Percentiles rank a stretch among this genome's conserved stretches.
These are phyloP conservation scores for Forsythia suspensa DNA, from an alignment of 257 asterid genomes.

Conservation along the genomic window DNA sequence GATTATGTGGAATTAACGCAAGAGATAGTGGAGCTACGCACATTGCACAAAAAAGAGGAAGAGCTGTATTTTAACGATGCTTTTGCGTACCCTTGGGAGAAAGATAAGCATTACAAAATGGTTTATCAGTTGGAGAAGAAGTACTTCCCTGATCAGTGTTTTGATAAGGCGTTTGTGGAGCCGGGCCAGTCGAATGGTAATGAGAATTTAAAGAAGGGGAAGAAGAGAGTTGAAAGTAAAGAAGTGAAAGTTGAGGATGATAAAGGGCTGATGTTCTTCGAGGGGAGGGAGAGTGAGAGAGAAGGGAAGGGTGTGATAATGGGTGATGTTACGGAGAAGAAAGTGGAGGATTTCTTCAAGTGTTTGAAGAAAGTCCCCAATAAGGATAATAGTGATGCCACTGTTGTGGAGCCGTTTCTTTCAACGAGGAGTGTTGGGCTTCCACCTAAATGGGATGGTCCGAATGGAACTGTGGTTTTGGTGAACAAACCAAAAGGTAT, in stretches of 20 bases:
- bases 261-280: slow-evolving; percentile 71
- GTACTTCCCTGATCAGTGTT: slow-evolving; percentile 89
- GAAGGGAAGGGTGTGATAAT: slow-evolving; percentile 36
- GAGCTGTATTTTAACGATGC: slow-evolving; percentile 85
- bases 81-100: slow-evolving; percentile 96
- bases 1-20: slow-evolving; percentile 79
- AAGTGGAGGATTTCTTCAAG: slow-evolving; percentile 93
- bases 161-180: slow-evolving; percentile 88
- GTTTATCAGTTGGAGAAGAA: slow-evolving; percentile 95
- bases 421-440: slow-evolving; percentile 79
- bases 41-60: slow-evolving; percentile 79
- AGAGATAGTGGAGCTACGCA: slow-evolving; percentile 80
- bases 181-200: slow-evolving; percentile 53
- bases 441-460: slow-evolving; percentile 93
- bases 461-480: slow-evolving; percentile 80
- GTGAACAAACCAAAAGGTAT: slow-evolving; percentile 95
- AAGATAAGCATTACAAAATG: slow-evolving; percentile 92
- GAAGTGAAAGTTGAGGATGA: slow-evolving; percentile 29
- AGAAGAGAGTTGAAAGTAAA: slow-evolving; percentile 19
- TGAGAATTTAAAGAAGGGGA: slow-evolving; percentile 30
- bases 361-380: slow-evolving; percentile 89
- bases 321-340: slow-evolving; percentile 76
- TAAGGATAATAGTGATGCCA: slow-evolving; percentile 36
- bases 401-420: slow-evolving; percentile 57
- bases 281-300: slow-evolving; percentile 35